Evolutionary conservation across 1,284 basidiomycete genomes (phyloP).

Genomic region (Cutaneotrichosporon spelunceum): DNA sequence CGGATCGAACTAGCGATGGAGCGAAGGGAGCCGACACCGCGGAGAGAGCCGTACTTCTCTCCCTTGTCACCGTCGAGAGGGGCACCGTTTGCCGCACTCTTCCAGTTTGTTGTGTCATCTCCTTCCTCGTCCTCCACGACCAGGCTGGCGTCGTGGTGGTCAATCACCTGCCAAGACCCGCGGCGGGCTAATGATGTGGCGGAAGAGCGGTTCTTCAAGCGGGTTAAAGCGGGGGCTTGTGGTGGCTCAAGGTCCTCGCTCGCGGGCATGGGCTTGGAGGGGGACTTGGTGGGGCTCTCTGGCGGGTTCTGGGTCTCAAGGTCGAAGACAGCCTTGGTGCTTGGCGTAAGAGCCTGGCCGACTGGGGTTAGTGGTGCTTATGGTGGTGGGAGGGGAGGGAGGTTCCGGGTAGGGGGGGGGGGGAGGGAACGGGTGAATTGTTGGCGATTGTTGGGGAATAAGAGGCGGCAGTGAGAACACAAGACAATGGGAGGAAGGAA

Average conservation of each 20-base stretch:
- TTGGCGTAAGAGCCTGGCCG: conserved; percentile 19
- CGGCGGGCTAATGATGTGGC: conserved; percentile 4
- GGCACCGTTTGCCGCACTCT: conserved; percentile 43
- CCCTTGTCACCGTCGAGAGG: conserved; percentile 25
- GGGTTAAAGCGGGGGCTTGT: not conserved
- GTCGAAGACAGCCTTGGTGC: conserved; percentile 20
- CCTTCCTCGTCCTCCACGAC: conserved; percentile 14
- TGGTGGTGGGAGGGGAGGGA: no score
- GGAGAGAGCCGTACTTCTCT: conserved; percentile 2
- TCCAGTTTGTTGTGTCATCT: conserved; percentile 30
- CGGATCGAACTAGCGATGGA: conserved; percentile 23
- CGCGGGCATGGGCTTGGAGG: not conserved
- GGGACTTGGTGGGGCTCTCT: not conserved
- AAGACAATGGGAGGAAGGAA: no score
- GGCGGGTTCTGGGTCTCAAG: not conserved
- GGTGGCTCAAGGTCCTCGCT: not conserved
- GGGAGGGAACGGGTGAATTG: no score
- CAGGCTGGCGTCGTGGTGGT: conserved; percentile 39
- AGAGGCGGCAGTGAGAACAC: no score
- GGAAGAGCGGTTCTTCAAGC: conserved; percentile 3
- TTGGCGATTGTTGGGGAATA: no score
- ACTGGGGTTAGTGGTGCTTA: conserved; percentile 13
- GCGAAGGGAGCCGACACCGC: conserved; percentile 14
- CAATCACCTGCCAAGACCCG: conserved; percentile 41
- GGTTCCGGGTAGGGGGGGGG: not conserved